Percentiles rank a stretch among this genome's conserved stretches.
phyloP scores from a whole-genome alignment of 2,329 filamentous ascomycete genomes.

The Aureobasidium sp. region DNA sequence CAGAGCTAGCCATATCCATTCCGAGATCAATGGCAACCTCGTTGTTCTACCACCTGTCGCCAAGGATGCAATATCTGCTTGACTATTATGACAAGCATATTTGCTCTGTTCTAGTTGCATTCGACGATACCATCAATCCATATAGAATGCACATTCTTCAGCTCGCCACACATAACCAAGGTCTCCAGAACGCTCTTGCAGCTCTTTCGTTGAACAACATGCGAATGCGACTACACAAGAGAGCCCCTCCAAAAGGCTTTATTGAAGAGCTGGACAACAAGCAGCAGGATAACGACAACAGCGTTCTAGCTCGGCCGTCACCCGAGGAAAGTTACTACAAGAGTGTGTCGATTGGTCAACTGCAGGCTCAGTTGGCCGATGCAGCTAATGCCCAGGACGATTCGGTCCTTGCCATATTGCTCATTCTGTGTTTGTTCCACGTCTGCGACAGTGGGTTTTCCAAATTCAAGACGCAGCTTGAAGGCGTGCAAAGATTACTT shows the following conservation, averaged over 20 bases:
- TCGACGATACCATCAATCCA: conserved; percentile 79
- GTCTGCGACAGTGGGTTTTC: conserved; percentile 90
- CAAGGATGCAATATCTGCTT: conserved; percentile 80
- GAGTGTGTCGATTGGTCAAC: conserved; percentile 69
- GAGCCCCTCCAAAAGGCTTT: conserved; percentile 28
- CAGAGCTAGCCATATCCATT: conserved; percentile 20
- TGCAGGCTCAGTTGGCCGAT: conserved; percentile 80
- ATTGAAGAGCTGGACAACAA: conserved; percentile 26
- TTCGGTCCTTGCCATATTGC: conserved; percentile 77
- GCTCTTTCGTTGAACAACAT: conserved; percentile 84
- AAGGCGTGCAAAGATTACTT: conserved; percentile 84
- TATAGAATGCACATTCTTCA: conserved; percentile 77
- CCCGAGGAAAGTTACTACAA: conserved; percentile 79
- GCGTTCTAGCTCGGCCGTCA: conserved; percentile 44
- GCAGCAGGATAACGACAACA: conserved; percentile 19
- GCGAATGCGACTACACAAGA: conserved; percentile 70
- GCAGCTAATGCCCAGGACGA: conserved; percentile 70
- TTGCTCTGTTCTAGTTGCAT: conserved; percentile 83
- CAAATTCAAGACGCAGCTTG: conserved; percentile 89
- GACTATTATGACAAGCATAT: conserved; percentile 92
- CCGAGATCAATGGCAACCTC: conserved; percentile 27
- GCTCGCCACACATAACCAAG: conserved; percentile 69
- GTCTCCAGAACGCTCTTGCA: conserved; percentile 87
- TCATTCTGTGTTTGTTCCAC: conserved; percentile 85
- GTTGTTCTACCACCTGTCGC: conserved; percentile 53